Evolutionary conservation across 2,329 filamentous ascomycete species (phyloP), one percentile per base, ranked within the genome.

Genomic region (Alternaria rosae): DNA sequence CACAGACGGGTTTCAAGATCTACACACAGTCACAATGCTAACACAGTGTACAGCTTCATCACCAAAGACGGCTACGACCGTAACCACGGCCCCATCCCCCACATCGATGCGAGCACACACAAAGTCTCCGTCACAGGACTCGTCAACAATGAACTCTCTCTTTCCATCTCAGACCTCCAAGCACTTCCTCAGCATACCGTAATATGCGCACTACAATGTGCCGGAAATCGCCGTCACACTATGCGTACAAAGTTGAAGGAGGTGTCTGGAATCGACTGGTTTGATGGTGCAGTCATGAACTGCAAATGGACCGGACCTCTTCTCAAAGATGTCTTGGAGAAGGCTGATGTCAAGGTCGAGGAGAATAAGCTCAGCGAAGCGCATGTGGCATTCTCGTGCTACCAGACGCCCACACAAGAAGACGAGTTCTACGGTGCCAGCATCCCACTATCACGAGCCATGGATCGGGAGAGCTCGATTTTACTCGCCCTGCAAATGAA

Each of bases 221-320:
- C 87, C 4, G 87, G 87, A 20, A 89, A 88, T 67, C 79, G 87
- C 8, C 82, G 87, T 11, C 86, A 88, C 70, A 86, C 85, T 2
- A 88, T 88, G 86, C 84, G 86, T 25, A 88, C 85, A 1, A 79
- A 83, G 64, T 75, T 88, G 25, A 87, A 86, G 68, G 86, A 88
- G 72, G 86, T 88, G 6, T 77, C 82, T 32, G 87, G 87, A 1
- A 83, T 89, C 43, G 86, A 89, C 69, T 89, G 87, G 87, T 82
- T 82, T 38, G 86, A 88, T 66, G 86, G 82, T 41, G 87, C 86
- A 0, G 82, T 88, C 20, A 88, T 88, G 85, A 88, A 88, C 68
- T 87, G 86, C 68, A 81, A 77, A 57, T 88, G 85, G 85, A 82
- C 78, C 13, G 75, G 76, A 0, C 86, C 86, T 3, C 76, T 83